Percentiles rank a stretch among this genome's conserved stretches.
phyloP scores from a whole-genome alignment of 2,329 filamentous ascomycete genomes.

The Microthyrium microscopicum region DNA sequence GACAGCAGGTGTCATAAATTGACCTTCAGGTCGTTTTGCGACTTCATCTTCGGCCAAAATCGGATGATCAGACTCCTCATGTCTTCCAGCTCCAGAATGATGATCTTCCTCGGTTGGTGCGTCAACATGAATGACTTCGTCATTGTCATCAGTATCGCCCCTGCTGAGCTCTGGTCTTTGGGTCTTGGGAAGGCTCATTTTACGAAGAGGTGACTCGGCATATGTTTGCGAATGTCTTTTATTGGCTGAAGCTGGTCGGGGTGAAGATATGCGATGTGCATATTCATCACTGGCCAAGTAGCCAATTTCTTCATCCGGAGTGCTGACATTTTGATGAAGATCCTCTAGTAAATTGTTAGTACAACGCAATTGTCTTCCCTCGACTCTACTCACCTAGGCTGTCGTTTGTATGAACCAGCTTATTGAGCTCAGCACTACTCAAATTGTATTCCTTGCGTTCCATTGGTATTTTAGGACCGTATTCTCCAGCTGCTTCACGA shows the following conservation, averaged over 20 bases:
- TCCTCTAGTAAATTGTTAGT: neutral
- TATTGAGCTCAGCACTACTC: constrained; percentile 81
- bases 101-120: constrained; percentile 40
- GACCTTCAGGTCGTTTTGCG: constrained; percentile 51
- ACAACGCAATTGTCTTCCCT: neutral
- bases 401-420: constrained; percentile 60
- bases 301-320: constrained; percentile 79
- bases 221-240: constrained; percentile 27
- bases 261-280: constrained; percentile 57
- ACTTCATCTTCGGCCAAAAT: constrained; percentile 85
- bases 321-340: constrained; percentile 31
- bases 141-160: constrained; percentile 31
- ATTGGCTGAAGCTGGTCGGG: constrained; percentile 31
- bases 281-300: constrained; percentile 80
- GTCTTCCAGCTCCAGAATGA: constrained; percentile 29
- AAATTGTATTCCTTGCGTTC: constrained; percentile 61
- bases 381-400: neutral
- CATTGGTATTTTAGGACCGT: constrained; percentile 40
- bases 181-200: constrained; percentile 28
- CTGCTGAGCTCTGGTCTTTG: constrained; percentile 12
- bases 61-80: constrained; percentile 43
- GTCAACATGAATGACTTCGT: constrained; percentile 61
- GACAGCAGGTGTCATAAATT: constrained; percentile 62
- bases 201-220: constrained; percentile 34
- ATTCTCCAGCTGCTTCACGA: constrained; percentile 56